Conservation (phyloP, 331 rosid genomes). For the Malus hybrid region DNA sequence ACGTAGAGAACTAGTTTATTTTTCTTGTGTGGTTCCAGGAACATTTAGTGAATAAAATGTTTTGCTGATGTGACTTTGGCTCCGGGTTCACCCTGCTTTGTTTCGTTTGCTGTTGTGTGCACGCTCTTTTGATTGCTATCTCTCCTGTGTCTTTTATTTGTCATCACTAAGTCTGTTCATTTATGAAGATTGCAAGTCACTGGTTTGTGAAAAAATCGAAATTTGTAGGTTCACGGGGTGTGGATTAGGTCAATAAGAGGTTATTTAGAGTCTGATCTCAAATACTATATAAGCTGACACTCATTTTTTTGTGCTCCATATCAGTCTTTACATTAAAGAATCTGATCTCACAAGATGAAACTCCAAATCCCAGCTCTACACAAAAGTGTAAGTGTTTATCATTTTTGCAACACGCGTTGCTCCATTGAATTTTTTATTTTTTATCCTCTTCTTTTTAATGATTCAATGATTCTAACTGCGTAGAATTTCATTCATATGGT, state of each 20-base stretch:
- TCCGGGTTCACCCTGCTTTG: background rate
- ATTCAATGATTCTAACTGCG: background rate
- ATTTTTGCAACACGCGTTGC: background rate
- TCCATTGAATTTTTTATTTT: constrained; percentile 6
- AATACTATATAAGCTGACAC: constrained; percentile 7
- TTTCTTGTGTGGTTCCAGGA: no score
- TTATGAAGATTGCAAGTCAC: background rate
- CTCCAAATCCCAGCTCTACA: constrained; percentile 45
- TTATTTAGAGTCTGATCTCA: background rate
- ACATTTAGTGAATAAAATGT: background rate
- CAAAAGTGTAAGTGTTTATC: constrained; percentile 63
- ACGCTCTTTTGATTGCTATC: no score
- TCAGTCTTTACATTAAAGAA: constrained; percentile 81
- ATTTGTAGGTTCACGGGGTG: background rate
- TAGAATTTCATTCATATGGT: constrained; percentile 10
- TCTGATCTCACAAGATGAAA: constrained; percentile 81
- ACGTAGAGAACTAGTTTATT: no score
- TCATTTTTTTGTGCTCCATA: constrained; percentile 18
- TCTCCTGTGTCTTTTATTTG: background rate
- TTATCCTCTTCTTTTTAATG: background rate
- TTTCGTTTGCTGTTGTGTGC: background rate
- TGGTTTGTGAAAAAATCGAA: background rate
- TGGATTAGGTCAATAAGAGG: background rate
- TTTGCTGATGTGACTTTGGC: background rate
- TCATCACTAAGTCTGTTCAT: background rate